phyloP scores from a whole-genome alignment of 768 basidiomycete genomes.

The Russula vinacea region DNA sequence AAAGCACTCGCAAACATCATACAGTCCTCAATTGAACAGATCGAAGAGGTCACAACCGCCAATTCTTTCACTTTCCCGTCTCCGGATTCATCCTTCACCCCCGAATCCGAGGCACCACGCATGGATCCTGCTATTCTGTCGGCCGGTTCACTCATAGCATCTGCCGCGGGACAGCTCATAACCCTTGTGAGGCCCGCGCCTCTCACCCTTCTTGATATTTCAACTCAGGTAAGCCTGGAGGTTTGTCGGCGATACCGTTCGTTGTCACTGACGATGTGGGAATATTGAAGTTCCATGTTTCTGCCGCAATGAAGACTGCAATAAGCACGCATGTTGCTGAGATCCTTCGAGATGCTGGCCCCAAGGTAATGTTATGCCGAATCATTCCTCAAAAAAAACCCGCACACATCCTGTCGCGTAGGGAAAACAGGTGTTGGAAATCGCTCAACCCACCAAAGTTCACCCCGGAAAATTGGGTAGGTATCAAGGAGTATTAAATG shows the following conservation, averaged over 20 bases:
- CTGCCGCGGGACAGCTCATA: conserved; percentile 11
- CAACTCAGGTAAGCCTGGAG: conserved; percentile 5
- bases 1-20: conserved; percentile 19
- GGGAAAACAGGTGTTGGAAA: conserved; percentile 42
- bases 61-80: conserved; percentile 10
- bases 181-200: conserved; percentile 13
- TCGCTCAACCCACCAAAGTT: conserved; percentile 36
- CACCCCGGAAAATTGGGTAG: conserved; percentile 30
- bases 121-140: conserved; percentile 5
- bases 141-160: conserved; percentile 11
- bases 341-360: conserved; percentile 27
- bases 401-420: conserved; percentile 16
- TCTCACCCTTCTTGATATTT: background rate
- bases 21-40: conserved; percentile 7
- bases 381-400: background rate
- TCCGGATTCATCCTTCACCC: background rate
- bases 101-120: conserved; percentile 2
- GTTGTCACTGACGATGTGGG: no score
- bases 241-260: background rate
- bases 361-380: background rate
- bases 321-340: conserved; percentile 17
- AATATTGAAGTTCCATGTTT: conserved; percentile 4
- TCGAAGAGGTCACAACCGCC: background rate
- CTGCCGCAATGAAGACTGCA: background rate
- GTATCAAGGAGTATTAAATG: background rate